Evolutionary conservation across 371 early-diverging fungal species (phyloP).

Genomic region (Mucor saturninus): DNA sequence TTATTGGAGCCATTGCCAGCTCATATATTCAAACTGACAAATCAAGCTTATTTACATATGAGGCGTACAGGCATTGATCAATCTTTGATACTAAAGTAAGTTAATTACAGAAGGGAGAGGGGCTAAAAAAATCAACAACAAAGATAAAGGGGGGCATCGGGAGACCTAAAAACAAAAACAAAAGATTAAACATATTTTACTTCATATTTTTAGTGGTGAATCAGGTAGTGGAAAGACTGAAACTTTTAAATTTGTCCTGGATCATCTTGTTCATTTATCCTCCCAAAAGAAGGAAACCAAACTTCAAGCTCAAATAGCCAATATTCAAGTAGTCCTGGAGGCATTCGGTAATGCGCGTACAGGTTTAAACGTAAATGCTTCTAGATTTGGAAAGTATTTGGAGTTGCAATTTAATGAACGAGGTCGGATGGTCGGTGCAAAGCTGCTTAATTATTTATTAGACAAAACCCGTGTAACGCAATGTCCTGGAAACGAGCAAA

Average conservation of each 20-base stretch:
- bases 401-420: constrained; percentile 92
- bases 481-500: constrained; percentile 70
- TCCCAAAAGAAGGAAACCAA: constrained; percentile 84
- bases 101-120: constrained; percentile 20
- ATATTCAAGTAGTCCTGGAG: constrained; percentile 77
- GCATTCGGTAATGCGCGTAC: constrained; percentile 87
- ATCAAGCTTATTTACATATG: constrained; percentile 79
- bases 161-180: not conserved
- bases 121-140: constrained; percentile 57
- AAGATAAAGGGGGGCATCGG: not conserved
- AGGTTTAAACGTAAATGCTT: constrained; percentile 67
- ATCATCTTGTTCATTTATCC: constrained; percentile 74
- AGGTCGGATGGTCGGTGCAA: constrained; percentile 88
- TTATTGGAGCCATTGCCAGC: constrained; percentile 58
- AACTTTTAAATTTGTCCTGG: constrained; percentile 60
- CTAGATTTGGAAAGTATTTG: constrained; percentile 88
- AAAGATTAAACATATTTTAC: not conserved
- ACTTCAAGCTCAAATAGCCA: constrained; percentile 74
- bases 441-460: constrained; percentile 89
- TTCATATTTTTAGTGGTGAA: constrained; percentile 72
- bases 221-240: constrained; percentile 92
- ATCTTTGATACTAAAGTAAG: constrained; percentile 75
- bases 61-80: constrained; percentile 85
- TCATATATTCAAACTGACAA: constrained; percentile 85
- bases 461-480: constrained; percentile 82